Conservation (phyloP, 139 green algal genomes). For the Bryopsis sp. region DNA sequence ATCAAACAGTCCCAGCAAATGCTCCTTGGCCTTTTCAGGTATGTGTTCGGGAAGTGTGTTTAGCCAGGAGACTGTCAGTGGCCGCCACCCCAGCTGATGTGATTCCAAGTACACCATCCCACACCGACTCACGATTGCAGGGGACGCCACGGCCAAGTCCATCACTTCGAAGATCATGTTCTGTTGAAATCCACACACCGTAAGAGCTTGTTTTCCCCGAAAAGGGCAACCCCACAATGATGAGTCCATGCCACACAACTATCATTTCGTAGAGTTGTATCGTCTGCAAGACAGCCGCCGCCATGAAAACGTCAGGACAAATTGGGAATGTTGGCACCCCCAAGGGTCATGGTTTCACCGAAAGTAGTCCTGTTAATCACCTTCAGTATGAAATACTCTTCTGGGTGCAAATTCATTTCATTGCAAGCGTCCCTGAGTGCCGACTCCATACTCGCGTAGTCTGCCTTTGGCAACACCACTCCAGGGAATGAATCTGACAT, state of each 20-base stretch:
- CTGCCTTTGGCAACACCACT: slow-evolving; percentile 35
- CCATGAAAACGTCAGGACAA: no score
- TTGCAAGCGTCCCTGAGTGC: no score
- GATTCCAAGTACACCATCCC: slow-evolving; percentile 77
- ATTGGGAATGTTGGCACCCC: no score
- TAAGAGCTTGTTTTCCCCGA: slow-evolving; percentile 30
- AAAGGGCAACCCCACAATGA: slow-evolving; percentile 36
- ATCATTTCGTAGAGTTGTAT: slow-evolving; percentile 48
- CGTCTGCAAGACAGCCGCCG: no score
- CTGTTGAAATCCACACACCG: slow-evolving; percentile 22
- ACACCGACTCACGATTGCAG: slow-evolving; percentile 46
- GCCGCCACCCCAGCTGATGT: slow-evolving; percentile 56
- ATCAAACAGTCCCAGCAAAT: slow-evolving; percentile 37
- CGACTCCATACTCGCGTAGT: slow-evolving; percentile 29
- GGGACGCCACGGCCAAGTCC: slow-evolving; percentile 47
- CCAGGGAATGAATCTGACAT: slow-evolving; percentile 58
- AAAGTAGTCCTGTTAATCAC: no score
- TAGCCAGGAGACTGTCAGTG: slow-evolving; percentile 49
- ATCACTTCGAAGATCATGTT: slow-evolving; percentile 56
- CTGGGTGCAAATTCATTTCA: no score
- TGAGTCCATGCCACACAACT: slow-evolving; percentile 22
- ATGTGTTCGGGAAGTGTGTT: slow-evolving; percentile 45
- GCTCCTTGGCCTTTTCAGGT: slow-evolving; percentile 14
- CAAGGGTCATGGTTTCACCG: no score
- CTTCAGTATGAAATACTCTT: slow-evolving; percentile 52